Conservation (phyloP, 495 filamentous ascomycete genomes). For the Podospora pseudoanserina region DNA sequence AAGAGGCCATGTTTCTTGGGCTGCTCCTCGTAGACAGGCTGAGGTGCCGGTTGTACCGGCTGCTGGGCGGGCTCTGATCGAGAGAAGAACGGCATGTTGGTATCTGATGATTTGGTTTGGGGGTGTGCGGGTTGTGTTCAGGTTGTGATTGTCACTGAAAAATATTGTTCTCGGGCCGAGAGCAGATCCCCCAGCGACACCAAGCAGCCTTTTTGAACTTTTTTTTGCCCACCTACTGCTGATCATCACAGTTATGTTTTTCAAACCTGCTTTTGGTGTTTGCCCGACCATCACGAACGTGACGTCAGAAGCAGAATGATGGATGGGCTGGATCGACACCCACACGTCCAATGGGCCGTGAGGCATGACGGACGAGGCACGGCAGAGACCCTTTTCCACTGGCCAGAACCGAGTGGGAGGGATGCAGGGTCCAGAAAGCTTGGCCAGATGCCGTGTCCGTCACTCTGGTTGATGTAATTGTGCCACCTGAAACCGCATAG, state of each 20-base stretch:
- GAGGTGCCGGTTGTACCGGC: constrained; percentile 35
- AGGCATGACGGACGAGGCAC: constrained; percentile 17
- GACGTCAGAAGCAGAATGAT: constrained; percentile 30
- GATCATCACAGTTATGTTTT: constrained; percentile 1
- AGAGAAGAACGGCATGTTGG: constrained; percentile 50
- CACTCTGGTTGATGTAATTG: constrained; percentile 10
- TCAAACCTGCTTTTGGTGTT: constrained; percentile 23
- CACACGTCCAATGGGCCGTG: constrained; percentile 22
- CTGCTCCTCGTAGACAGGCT: constrained; percentile 24
- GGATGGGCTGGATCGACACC: constrained; percentile 10
- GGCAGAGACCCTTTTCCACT: constrained; percentile 4
- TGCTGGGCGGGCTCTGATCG: constrained; percentile 38
- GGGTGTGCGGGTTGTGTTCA: constrained; percentile 3
- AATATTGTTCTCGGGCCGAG: neutral
- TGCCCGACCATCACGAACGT: constrained; percentile 24
- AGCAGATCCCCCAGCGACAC: neutral
- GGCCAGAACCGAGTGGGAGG: constrained; percentile 1
- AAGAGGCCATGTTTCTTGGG: constrained; percentile 43
- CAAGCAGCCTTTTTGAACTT: constrained; percentile 23
- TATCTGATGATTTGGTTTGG: constrained; percentile 1
- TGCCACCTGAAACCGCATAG: neutral
- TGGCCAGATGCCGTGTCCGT: constrained; percentile 3
- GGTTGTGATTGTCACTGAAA: constrained; percentile 4
- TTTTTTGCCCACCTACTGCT: neutral
- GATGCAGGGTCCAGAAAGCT: constrained; percentile 11